Conservation (phyloP, 2,329 filamentous ascomycete species). For the Emmonsia crescens region DNA sequence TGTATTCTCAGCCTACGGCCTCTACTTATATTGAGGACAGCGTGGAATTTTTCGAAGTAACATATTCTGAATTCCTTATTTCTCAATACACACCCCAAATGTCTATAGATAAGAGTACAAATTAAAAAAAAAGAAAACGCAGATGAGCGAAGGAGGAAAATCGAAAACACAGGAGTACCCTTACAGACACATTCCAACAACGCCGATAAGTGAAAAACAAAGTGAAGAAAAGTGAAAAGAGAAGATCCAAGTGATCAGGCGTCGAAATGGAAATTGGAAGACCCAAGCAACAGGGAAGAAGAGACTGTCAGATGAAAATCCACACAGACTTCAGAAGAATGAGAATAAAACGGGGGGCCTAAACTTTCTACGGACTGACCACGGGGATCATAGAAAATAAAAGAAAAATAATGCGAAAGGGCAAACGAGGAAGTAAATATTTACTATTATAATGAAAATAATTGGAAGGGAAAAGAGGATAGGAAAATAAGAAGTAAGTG, state of each 20-base stretch:
- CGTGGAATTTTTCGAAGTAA: background rate
- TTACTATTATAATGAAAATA: slow-evolving; percentile 2
- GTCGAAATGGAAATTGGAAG: background rate
- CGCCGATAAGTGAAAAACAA: background rate
- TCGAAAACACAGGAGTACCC: background rate
- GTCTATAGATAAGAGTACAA: slow-evolving; percentile 1
- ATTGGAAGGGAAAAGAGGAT: background rate
- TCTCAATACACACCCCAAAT: background rate
- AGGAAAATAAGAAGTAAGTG: background rate
- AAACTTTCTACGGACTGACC: background rate
- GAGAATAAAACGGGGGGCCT: background rate
- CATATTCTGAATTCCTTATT: background rate
- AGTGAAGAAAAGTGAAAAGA: background rate
- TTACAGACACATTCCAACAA: background rate
- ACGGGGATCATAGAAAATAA: background rate
- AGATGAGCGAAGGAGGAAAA: slow-evolving; percentile 1
- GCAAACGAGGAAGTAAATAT: background rate
- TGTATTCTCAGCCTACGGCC: no score
- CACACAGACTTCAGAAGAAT: background rate
- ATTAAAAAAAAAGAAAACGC: background rate
- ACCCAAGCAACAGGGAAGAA: background rate
- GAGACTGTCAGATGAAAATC: background rate
- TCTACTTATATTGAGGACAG: no score
- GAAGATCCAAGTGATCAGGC: background rate
- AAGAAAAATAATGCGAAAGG: background rate